Evolutionary conservation across 768 basidiomycete species (phyloP).

Genomic region (Russula sp.): DNA sequence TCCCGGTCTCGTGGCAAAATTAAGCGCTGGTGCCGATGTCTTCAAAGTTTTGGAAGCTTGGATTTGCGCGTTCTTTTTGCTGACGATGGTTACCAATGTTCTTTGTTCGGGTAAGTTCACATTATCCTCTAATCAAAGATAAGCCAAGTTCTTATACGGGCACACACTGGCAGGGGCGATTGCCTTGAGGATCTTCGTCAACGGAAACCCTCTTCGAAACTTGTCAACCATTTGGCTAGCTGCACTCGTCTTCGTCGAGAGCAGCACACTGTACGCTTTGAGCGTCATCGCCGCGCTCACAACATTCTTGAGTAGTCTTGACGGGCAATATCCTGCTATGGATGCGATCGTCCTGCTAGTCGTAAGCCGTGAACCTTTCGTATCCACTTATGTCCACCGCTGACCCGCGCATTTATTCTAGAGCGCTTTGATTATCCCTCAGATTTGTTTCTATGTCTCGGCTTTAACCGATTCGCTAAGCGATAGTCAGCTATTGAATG

Average conservation of each 20-base stretch:
- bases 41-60: not conserved
- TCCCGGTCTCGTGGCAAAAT: not conserved
- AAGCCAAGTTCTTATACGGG: too few relatives aligned
- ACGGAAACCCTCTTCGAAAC: not conserved
- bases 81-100: constrained; percentile 6
- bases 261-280: constrained; percentile 11
- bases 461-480: not conserved
- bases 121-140: not conserved
- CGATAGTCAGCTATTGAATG: not conserved
- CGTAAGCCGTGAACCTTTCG: not conserved
- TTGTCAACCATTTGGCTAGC: not conserved
- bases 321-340: not conserved
- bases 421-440: constrained; percentile 14
- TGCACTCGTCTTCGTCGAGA: constrained; percentile 7
- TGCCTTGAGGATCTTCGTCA: not conserved
- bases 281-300: not conserved
- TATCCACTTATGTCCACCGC: not conserved
- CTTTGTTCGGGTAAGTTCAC: constrained; percentile 9
- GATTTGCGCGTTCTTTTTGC: constrained; percentile 10
- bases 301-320: not conserved
- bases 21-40: not conserved
- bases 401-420: not conserved
- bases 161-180: constrained; percentile 17
- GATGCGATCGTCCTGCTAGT: constrained; percentile 14
- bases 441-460: constrained; percentile 14